Evolutionary conservation across 441 rosid species (phyloP), one percentile per base, ranked within the genome.

Genomic region (California macrophylla): DNA sequence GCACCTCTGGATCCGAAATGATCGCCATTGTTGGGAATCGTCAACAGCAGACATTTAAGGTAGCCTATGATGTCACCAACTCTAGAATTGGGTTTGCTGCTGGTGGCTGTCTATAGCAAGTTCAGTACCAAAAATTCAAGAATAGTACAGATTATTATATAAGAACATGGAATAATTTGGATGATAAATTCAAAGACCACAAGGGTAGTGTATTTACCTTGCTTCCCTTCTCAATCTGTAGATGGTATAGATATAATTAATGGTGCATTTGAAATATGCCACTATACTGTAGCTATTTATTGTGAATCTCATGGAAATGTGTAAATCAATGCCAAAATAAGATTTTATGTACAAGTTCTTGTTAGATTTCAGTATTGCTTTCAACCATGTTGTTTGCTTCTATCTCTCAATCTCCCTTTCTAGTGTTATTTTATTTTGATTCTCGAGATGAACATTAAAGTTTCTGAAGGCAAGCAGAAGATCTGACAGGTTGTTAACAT

Each of bases 21-120:
- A 32, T 79, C 10, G 82, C 83, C 25, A 40, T 85, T 0, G 81
- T 85, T 21, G 86, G 87, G 18, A 85, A 83, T 42, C 70, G 67
- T 69, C 89, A 83, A 34, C 89, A 82, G 15, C 79, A 81, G 72
- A 81, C 82, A 0, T 78, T 72, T 45, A 69, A 47, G 38, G 72
- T 82, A 38, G 77, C 85, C 20, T 83, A 83, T 45, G 85, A 82
- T 56, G 80, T 81, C 54, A 10, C 80, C 3, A 68, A 64, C 67
- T 74, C 83, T 0, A 77, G 79, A 69, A 79, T 83, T 62, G 89
- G 84, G 34, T 83, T 81, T 70, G 79, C 79, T 30, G 66, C 66
- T 28, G 30, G 18, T 61, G 66, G 66, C 16, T 61, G 66, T 26
- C 66, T 23, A 12, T 61, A 28, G 83, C 83, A 2, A 80, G 61